Evolutionary conservation across 331 rosid species (phyloP), one percentile per base, ranked within the genome.

Genomic region (Malus hybrid): DNA sequence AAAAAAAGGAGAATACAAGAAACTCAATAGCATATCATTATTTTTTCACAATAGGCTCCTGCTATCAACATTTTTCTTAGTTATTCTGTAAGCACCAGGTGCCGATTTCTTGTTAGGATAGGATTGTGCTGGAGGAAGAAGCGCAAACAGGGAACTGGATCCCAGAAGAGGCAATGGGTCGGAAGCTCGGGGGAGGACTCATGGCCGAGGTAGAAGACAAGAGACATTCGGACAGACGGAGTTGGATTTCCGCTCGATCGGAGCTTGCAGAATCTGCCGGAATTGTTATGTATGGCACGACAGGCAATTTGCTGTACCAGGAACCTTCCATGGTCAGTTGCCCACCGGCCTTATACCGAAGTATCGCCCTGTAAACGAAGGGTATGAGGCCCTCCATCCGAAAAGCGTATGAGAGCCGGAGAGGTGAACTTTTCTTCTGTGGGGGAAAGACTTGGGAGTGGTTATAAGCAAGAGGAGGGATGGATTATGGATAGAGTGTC

Each of bases 311-410:
- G 14, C 34, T 2, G 76, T 16, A 20, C 67, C 76, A 59, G 54
- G 76, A 72, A 2, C 33, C 65, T 27, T 36, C 28, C 15, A 22
- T 60, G 5, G 36, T 22, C 18, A 7, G 36, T 36, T 59, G 24
- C 15, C 29, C 20, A 13, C 32, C 18, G 8, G 65, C 50, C 19
- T 12, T 34, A 28, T 59, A 14, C 39, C 6, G 67, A 59, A 59
- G 24, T 15, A 59, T 73, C 11, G 63, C 34, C 12, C 65, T 73
- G 39, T 57, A 73, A 4, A 73, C 39, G 7, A 59, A 22, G 15
- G 76, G 76, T 73, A 59, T 39, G 24, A 59, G 67, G 55, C 67
- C 67, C 67, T 59, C 57, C 76, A 73, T 59, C 12, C 16, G 34
- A 20, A n/a, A 55, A 71, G 65, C n/a, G 32, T 9, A 39, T 39